phyloP scores from a whole-genome alignment of 148 eudicot species.

The Pharnaceum exiguum region DNA sequence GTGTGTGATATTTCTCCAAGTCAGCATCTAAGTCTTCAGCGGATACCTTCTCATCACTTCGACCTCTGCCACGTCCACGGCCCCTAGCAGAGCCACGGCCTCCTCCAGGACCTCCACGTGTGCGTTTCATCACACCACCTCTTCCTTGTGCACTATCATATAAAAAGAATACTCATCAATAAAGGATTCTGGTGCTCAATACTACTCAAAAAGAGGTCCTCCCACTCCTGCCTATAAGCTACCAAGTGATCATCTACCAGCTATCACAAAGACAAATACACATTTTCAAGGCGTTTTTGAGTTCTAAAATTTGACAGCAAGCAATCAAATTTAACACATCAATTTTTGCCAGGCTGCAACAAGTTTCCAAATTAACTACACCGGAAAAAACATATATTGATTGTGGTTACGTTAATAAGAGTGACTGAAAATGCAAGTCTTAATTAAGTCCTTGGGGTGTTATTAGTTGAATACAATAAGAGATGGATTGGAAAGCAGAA shows the following conservation, averaged over 20 bases:
- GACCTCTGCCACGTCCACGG: conserved; percentile 57
- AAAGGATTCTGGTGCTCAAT: not conserved
- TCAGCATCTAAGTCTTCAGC: conserved; percentile 93
- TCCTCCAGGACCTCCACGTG: conserved; percentile 59
- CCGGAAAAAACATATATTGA: not conserved
- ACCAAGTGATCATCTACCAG: too few species aligned
- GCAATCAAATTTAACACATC: too few species aligned
- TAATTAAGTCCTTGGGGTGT: not conserved
- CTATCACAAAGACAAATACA: too few species aligned
- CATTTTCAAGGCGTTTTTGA: too few species aligned
- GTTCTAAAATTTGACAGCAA: too few species aligned
- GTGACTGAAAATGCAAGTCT: not conserved
- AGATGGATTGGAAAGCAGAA: not conserved
- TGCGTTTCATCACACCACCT: conserved; percentile 53
- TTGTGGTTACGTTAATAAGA: not conserved
- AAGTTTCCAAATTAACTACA: not conserved
- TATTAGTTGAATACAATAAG: not conserved
- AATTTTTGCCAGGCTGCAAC: not conserved
- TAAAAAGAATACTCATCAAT: not conserved
- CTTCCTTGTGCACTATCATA: conserved; percentile 68
- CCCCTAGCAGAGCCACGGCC: conserved; percentile 53
- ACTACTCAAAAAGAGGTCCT: not conserved
- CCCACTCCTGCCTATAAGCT: too few species aligned
- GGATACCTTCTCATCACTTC: conserved; percentile 68
- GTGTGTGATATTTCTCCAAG: conserved; percentile 80